Evolutionary conservation across 75 land plant genomes (phyloP).

Genomic region (Pinus albicaulis): DNA sequence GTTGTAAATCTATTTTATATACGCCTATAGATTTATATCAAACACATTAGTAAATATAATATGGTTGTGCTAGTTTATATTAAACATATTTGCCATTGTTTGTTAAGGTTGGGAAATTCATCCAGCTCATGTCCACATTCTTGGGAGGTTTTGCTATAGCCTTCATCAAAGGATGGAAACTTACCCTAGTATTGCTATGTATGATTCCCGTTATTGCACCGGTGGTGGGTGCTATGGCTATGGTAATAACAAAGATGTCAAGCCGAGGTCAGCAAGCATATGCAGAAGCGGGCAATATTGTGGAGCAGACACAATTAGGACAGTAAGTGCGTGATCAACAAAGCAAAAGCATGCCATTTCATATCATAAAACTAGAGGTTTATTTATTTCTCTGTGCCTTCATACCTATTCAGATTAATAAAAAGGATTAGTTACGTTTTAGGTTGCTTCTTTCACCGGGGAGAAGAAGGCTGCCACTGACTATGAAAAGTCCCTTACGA

Average conservation of each 20-base stretch:
- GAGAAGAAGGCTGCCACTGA: slow-evolving; percentile 39
- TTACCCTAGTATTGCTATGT: slow-evolving; percentile 41
- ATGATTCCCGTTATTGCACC: slow-evolving; percentile 43
- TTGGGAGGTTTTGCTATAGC: slow-evolving; percentile 50
- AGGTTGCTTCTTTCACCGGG: slow-evolving; percentile 60
- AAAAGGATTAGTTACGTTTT: no score
- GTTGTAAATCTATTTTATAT: no score
- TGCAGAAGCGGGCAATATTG: slow-evolving; percentile 46
- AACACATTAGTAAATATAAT: no score
- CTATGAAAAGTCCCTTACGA: slow-evolving; percentile 37
- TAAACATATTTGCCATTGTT: no score
- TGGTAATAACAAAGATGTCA: slow-evolving; percentile 27
- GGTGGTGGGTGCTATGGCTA: slow-evolving; percentile 19
- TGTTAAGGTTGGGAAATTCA: slow-evolving; percentile 54
- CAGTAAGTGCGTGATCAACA: slow-evolving; percentile 19
- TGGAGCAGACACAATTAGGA: slow-evolving; percentile 58
- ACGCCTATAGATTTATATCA: no score
- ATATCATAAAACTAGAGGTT: no score
- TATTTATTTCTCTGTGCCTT: no score
- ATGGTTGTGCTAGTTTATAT: no score
- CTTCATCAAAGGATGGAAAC: slow-evolving; percentile 9
- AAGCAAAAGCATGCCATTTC: not conserved
- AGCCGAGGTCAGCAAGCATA: slow-evolving; percentile 44
- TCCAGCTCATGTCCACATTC: slow-evolving; percentile 45
- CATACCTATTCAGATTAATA: no score